Conservation (phyloP, 1,139 yeast species). For the Tardiomyces digboiensis region DNA sequence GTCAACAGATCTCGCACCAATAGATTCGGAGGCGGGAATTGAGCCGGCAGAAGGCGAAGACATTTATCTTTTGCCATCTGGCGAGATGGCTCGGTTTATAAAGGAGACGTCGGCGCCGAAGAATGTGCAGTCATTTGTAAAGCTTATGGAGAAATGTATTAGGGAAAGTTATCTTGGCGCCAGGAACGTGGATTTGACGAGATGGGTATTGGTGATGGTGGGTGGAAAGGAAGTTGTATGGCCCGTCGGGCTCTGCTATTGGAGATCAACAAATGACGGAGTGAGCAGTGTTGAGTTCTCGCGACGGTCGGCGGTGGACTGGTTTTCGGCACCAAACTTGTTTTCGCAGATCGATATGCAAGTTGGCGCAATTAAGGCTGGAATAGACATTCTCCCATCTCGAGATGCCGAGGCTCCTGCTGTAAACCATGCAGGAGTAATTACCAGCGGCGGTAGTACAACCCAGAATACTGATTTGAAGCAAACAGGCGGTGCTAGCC, state of each 20-base stretch:
- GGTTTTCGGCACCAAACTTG: background rate
- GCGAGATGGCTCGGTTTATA: background rate
- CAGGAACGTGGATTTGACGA: background rate
- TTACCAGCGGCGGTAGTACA: background rate
- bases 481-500: background rate
- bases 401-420: background rate
- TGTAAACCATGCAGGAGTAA: background rate
- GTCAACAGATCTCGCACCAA: background rate
- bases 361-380: background rate
- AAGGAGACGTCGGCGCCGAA: background rate
- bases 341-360: background rate
- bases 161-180: background rate
- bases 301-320: background rate
- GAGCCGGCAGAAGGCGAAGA: background rate
- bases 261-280: background rate
- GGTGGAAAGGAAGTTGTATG: background rate
- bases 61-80: background rate
- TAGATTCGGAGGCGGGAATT: background rate
- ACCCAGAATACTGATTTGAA: background rate
- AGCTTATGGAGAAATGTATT: background rate
- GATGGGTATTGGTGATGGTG: background rate
- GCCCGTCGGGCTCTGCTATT: background rate
- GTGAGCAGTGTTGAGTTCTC: no score
- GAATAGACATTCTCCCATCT: background rate
- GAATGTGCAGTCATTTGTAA: background rate